These are phyloP conservation scores for Hordeum marinum DNA, from an alignment of 176 grass and related monocot species.

Conservation along the genomic window DNA sequence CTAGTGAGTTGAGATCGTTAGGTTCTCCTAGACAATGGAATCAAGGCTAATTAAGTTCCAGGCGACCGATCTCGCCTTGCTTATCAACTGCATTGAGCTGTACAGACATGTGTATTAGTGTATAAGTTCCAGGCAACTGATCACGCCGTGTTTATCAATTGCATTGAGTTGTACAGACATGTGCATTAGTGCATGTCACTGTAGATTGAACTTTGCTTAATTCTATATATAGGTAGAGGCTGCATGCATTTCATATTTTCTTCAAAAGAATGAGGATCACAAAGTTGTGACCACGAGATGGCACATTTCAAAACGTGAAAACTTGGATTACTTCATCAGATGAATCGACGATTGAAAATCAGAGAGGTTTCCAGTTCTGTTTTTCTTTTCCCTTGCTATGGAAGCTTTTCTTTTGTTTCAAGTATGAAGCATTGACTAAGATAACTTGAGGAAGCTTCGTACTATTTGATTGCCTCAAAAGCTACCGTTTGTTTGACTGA, in stretches of 20 bases:
- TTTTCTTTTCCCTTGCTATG: too few species aligned
- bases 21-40: background rate
- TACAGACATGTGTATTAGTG: conserved; percentile 5
- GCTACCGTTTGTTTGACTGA: conserved; percentile 10
- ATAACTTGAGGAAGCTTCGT: background rate
- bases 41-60: background rate
- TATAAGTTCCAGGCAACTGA: background rate
- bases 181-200: background rate
- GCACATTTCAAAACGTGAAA: background rate
- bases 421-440: conserved; percentile 16
- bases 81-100: background rate
- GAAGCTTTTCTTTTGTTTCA: background rate
- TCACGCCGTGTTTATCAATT: background rate
- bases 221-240: background rate
- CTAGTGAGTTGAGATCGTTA: background rate
- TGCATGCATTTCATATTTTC: background rate
- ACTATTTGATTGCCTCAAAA: background rate
- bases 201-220: background rate
- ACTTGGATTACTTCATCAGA: background rate
- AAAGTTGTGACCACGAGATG: background rate
- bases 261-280: background rate
- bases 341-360: background rate
- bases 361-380: background rate
- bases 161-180: conserved; percentile 14
- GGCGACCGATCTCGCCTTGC: background rate